Percentiles rank a stretch among this genome's conserved stretches.
These are phyloP conservation scores for Lentinula edodes DNA, from an alignment of 768 basidiomycete species.

Conservation along the genomic window DNA sequence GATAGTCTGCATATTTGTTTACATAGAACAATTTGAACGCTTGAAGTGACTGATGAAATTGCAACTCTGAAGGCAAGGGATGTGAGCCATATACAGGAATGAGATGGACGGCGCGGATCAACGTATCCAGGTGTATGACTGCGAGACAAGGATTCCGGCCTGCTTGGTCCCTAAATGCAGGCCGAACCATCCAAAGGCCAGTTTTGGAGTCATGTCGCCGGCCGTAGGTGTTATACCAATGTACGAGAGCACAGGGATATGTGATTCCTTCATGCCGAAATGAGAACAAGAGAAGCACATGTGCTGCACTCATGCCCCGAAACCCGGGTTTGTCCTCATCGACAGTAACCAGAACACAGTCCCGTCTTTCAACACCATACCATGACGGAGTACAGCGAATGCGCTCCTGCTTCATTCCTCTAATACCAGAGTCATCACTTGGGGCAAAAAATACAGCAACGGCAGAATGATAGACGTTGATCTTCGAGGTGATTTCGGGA, in stretches of 20 bases:
- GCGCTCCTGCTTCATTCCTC: constrained; percentile 16
- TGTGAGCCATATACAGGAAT: constrained; percentile 19
- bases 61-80: constrained; percentile 13
- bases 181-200: constrained; percentile 21
- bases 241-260: constrained; percentile 20
- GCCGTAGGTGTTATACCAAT: constrained; percentile 18
- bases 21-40: constrained; percentile 24
- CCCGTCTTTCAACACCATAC: constrained; percentile 11
- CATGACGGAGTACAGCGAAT: constrained; percentile 17
- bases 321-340: constrained; percentile 12
- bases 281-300: constrained; percentile 17
- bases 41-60: constrained; percentile 16
- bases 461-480: constrained; percentile 13
- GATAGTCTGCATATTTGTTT: constrained; percentile 27
- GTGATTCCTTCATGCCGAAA: constrained; percentile 10
- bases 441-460: constrained; percentile 16
- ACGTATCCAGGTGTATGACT: constrained; percentile 23
- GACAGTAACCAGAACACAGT: constrained; percentile 14
- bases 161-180: constrained; percentile 6
- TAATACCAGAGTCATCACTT: constrained; percentile 15
- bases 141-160: constrained; percentile 8
- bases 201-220: constrained; percentile 12
- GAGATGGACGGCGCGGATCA: constrained; percentile 25
- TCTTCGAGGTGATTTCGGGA: constrained; percentile 1
- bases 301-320: constrained; percentile 14